These are phyloP conservation scores for Trichocladium uniseriatum DNA, from an alignment of 495 filamentous ascomycete genomes.

Conservation along the genomic window DNA sequence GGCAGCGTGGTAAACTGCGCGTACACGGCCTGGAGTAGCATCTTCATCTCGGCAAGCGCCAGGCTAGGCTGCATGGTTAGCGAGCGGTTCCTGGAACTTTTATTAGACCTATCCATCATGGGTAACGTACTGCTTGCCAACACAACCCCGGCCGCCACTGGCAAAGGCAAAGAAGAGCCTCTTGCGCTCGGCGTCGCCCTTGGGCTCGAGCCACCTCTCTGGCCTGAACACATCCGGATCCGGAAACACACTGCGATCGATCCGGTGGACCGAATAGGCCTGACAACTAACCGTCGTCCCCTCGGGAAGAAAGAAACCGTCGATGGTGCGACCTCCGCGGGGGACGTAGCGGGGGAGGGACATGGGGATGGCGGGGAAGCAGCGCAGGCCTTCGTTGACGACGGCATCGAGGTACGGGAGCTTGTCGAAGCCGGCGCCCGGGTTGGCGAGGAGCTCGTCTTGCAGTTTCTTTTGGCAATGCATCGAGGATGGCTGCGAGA, in stretches of 20 bases:
- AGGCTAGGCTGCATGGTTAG: slow-evolving; percentile 36
- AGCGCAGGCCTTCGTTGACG: slow-evolving; percentile 50
- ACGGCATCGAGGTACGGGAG: slow-evolving; percentile 53
- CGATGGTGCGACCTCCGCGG: slow-evolving; percentile 38
- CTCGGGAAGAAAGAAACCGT: slow-evolving; percentile 38
- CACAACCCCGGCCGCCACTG: slow-evolving; percentile 46
- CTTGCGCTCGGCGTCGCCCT: slow-evolving; percentile 41
- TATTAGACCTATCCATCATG: too few species aligned
- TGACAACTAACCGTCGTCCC: slow-evolving; percentile 46
- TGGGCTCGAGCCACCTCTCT: slow-evolving; percentile 52
- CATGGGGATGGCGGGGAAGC: slow-evolving; percentile 57
- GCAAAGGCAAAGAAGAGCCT: slow-evolving; percentile 44
- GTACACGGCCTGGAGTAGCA: slow-evolving; percentile 49
- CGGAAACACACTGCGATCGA: slow-evolving; percentile 46
- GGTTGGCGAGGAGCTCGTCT: slow-evolving; percentile 36
- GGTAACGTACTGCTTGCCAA: slow-evolving; percentile 46
- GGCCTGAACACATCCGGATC: slow-evolving; percentile 48
- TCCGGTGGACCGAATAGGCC: slow-evolving; percentile 44
- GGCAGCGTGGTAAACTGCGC: slow-evolving; percentile 45
- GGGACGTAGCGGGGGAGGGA: slow-evolving; percentile 55
- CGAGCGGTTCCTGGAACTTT: not conserved
- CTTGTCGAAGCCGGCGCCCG: slow-evolving; percentile 35
- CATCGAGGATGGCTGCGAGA: slow-evolving; percentile 45
- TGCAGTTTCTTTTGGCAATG: slow-evolving; percentile 39
- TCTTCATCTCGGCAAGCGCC: slow-evolving; percentile 59